Evolutionary conservation across 805 yeast genomes (phyloP), one percentile per base, ranked within the genome.

Genomic region (Metschnikowia orientalis): DNA sequence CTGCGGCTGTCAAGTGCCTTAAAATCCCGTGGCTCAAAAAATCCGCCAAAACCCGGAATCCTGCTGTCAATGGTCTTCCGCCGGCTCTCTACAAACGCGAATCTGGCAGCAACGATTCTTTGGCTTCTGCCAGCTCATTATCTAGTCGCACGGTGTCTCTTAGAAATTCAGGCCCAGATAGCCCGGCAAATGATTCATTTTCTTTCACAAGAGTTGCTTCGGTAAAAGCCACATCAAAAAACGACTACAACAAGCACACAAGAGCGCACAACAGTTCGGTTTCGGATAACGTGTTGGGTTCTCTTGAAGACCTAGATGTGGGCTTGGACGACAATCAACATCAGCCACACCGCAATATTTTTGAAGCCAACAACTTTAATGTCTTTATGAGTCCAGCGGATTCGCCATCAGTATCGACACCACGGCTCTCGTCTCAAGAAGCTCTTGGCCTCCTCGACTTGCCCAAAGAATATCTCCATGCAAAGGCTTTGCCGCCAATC

Each of bases 201-300:
- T 28, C 47, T 6, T 29, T 46, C 25, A 38, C 48, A 6, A 31
- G 37, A 9, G 38, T 47, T 2, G 45, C 70, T 5, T 63, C 70
- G 0, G 61, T 64, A 2, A 43, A 65, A 30, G 48, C 70, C 0
- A 51, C 61, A 1, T 44, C 54, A 9, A 46, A 57, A 34, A 54
- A 47, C 20, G 70, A 65, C 42, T 64, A 57, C 41, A 60, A 65
- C 38, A 43, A 50, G 28, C 59, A 53, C 28, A 60, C 65, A 6
- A 53, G 59, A 0, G 34, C 47, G 3, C 66, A 57, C 37, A 62
- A 58, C 28, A 23, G 35, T 9, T 35, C 31, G 20, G 35, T 30
- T 13, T 29, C 22, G 23, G 28, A 19, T 10, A 14, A 20, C 7
- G 24, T 18, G 5, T 30, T 17, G 18, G 23, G 23, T n/a, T 17